Evolutionary conservation across 805 yeast species (phyloP), one percentile per base, ranked within the genome.

Genomic region (Torulaspora gathmanii): DNA sequence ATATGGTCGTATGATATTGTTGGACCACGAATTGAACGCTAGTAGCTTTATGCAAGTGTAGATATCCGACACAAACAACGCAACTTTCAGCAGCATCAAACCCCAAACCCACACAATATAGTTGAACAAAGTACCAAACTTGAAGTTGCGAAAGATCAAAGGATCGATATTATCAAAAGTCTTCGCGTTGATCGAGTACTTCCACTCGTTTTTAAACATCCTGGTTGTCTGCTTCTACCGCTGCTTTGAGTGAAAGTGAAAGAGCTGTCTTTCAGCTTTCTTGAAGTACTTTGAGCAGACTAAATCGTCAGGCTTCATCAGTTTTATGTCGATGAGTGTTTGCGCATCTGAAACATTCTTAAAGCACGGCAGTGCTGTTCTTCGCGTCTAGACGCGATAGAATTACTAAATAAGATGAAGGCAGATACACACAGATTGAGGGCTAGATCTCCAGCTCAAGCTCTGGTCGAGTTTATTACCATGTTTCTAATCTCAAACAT

Each of bases 21-120:
- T 71, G 3, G 82, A 73, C 91, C 91, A 83, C 37, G 77, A 70
- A 57, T 83, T 77, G 61, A 82, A 80, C 1, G 84, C 93, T 53
- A 87, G 69, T 33, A 88, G 74, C 54, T 77, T 80, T 45, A 88
- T 66, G 62, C 91, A 79, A 0, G 95, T 86, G 68, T 86, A 88
- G 19, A 87, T 71, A 68, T 88, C 96, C 1, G 85, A 75, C 1
- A 72, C 84, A 39, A 78, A 75, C 45, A 82, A 68, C 1, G 80
- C 72, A 12, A 78, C 59, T 36, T 80, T 71, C 42, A 86, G 61
- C n/a, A 75, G 52, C 20, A 77, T 54, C 65, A 64, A 53, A 8
- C 59, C 56, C 55, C 64, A 50, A 3, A 57, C 46, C n/a, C 52
- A 38, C 17, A 57, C 40, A 6, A 52, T 17, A 35, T 60, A 63